Evolutionary conservation across 1,284 basidiomycete species (phyloP), one percentile per base, ranked within the genome.

Genomic region (Cutaneotrichosporon cutaneum): DNA sequence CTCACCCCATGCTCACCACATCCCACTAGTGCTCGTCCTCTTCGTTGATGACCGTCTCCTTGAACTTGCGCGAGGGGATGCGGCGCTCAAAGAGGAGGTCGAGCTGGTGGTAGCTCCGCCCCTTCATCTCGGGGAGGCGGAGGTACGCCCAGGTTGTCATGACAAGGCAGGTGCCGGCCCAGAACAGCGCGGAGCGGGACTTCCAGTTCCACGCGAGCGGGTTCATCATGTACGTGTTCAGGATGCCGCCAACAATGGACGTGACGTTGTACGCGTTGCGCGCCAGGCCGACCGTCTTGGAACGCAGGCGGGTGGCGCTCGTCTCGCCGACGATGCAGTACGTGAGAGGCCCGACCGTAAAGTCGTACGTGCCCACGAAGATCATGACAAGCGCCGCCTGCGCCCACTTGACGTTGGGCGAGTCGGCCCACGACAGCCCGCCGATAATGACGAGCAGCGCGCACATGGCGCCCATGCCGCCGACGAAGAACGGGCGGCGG

Each of bases 271-370:
- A 83, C 8, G 71, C 63, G 63, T 77, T 80, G 32, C 82, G 75
- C 11, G 68, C 65, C 13, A 83, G 74, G 4, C 80, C 82, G 68
- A 83, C 78, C 4, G 82, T 79, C 71, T 83, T 83, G 55, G 78
- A 74, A 51, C 81, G 73, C 4, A 82, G 72, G 32, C 81, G 77
- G 11, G 78, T 80, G 18, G 80, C 78, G 0, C 73, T 68, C 21
- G 77, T 73, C 63, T 82, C 81, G 11, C 78, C 78, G 44, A 81
- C 78, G 42, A 81, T 65, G 54, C 70, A 68, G 56, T 62, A 56
- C 13, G 55, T 32, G 30, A 56, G 44, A 21, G 55, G 55, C 6
- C 73, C 73, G 58, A 70, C 60, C 16, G 73, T 71, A 33, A 69
- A 53, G 62, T 72, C 71, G 59, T 60, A 70, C 9, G 62, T 47